Evolutionary conservation across 2,329 filamentous ascomycete genomes (phyloP), one percentile per base, ranked within the genome.

Genomic region (Amphichorda felina): DNA sequence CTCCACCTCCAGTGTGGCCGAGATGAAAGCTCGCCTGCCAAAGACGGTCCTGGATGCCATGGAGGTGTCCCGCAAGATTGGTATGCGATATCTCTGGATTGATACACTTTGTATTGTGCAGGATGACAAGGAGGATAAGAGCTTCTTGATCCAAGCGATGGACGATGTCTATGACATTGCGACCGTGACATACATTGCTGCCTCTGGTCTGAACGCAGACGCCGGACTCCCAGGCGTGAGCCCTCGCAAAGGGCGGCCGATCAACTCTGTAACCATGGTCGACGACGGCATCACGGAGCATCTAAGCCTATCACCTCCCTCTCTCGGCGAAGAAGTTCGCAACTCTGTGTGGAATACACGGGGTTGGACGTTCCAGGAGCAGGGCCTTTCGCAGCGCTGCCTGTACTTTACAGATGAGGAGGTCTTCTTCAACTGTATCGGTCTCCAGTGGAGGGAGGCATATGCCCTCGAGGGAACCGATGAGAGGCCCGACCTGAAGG

Each of bases 41-140:
- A 28, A 35, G 24, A 39, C 37, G 4, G 24, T 39, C 8, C 13
- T 17, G 8, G 37, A 39, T 17, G 37, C 37, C 21, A 33, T 39
- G 33, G 19, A 28, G 13, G 18, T 39, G 22, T 15, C 24, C 6
- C 34, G 39, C 3, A 38, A 31, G n/a, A 36, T 44, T 14, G 35
- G 40, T 5, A 33, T 40, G 8, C 35, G 34, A 19, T 43, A 44
- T 25, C 36, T 44, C 22, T 45, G 40, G 42, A 41, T 41, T 15
- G 42, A 44, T 27, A 37, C 37, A 2, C 42, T 44, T 5, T 44
- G 42, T 38, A 44, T 44, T 19, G 37, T 44, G 11, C 41, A 44
- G 25, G 40, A 44, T 29, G 34, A 39, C 27, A 25, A 28, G 15
- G 27, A 35, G 33, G 37, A 39, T 24, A 38, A 38, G 31, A 14